A percentile compares a stretch with the other conserved stretches of the same genome.
phyloP scores from a whole-genome alignment of 352 stramenopile species.

The Globisporangium ultimum region DNA sequence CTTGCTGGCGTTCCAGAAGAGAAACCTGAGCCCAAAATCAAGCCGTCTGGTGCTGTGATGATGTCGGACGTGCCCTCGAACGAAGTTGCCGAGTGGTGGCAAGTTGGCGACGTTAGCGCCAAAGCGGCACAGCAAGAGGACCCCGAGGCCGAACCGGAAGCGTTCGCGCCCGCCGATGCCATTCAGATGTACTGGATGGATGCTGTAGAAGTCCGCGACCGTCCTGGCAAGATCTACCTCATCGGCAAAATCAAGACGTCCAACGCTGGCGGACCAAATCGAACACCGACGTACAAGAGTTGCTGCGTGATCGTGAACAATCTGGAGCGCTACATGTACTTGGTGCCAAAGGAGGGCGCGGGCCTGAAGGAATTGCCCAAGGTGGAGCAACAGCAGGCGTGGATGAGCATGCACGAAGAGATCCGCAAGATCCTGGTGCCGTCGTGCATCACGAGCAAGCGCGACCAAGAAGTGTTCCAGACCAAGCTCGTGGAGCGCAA shows the following conservation, averaged over 20 bases:
- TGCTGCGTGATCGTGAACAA: slow-evolving; percentile 96
- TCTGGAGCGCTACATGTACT: slow-evolving; percentile 95
- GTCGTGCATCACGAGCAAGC: slow-evolving; percentile 66
- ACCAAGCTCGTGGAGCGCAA: slow-evolving; percentile 95
- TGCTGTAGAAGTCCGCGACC: slow-evolving; percentile 92
- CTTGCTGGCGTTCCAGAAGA: slow-evolving; percentile 29
- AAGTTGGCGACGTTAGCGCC: slow-evolving; percentile 31
- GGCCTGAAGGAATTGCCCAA: slow-evolving; percentile 86
- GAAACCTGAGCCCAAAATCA: not conserved
- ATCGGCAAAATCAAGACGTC: slow-evolving; percentile 94
- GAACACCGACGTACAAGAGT: slow-evolving; percentile 83
- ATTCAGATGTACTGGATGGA: slow-evolving; percentile 98
- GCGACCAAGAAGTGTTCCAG: slow-evolving; percentile 85
- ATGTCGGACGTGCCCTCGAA: slow-evolving; percentile 73
- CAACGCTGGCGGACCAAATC: slow-evolving; percentile 18
- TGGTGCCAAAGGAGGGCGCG: slow-evolving; percentile 61
- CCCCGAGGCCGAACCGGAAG: slow-evolving; percentile 27
- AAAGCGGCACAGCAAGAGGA: slow-evolving; percentile 19
- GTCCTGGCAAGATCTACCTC: slow-evolving; percentile 94
- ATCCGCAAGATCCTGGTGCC: slow-evolving; percentile 89
- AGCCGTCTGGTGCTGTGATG: not conserved
- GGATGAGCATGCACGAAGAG: slow-evolving; percentile 88
- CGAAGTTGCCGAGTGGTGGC: slow-evolving; percentile 85
- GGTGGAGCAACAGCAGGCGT: slow-evolving; percentile 84
- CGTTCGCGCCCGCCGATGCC: slow-evolving; percentile 42